These are phyloP conservation scores for Penicillium sp. DNA, from an alignment of 2,329 filamentous ascomycete species.

Conservation along the genomic window DNA sequence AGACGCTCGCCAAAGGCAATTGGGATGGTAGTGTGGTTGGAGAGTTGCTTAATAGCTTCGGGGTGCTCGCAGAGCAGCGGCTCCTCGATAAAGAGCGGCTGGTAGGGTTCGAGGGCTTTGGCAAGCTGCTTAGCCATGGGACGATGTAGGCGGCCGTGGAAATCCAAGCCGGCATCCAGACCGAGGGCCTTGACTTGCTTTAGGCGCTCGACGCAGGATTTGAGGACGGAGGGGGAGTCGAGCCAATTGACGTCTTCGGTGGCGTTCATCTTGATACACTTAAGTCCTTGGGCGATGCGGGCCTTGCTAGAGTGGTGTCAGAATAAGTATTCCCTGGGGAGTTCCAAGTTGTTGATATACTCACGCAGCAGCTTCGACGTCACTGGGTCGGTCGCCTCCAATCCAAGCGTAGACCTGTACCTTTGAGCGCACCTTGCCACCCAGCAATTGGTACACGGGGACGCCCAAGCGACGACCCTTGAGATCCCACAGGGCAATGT, in stretches of 20 bases:
- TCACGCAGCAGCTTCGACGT: slow-evolving; percentile 63
- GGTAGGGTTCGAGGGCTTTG: slow-evolving; percentile 67
- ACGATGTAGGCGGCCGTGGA: slow-evolving; percentile 76
- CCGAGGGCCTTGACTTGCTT: slow-evolving; percentile 71
- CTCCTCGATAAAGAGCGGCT: slow-evolving; percentile 76
- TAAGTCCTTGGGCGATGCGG: slow-evolving; percentile 46
- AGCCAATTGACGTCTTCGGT: slow-evolving; percentile 78
- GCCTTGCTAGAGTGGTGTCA: slow-evolving; percentile 42
- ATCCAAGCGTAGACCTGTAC: slow-evolving; percentile 79
- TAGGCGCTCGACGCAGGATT: slow-evolving; percentile 68
- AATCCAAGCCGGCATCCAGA: slow-evolving; percentile 77
- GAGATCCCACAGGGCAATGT: slow-evolving; percentile 82
- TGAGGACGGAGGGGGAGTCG: slow-evolving; percentile 69
- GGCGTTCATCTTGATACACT: slow-evolving; percentile 75
- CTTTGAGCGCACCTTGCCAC: slow-evolving; percentile 72
- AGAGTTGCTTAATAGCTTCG: slow-evolving; percentile 67
- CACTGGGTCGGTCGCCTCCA: slow-evolving; percentile 71
- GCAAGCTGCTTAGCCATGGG: slow-evolving; percentile 80
- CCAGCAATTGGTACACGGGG: slow-evolving; percentile 73
- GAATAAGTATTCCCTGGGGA: neutral
- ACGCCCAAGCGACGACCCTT: slow-evolving; percentile 68
- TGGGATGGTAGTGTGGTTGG: slow-evolving; percentile 68
- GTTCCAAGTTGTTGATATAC: too few species aligned
- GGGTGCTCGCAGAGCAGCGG: slow-evolving; percentile 71
- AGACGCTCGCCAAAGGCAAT: slow-evolving; percentile 76